Evolutionary conservation across 2,329 filamentous ascomycete genomes (phyloP), one percentile per base, ranked within the genome.

Genomic region (Colletotrichum salicis): DNA sequence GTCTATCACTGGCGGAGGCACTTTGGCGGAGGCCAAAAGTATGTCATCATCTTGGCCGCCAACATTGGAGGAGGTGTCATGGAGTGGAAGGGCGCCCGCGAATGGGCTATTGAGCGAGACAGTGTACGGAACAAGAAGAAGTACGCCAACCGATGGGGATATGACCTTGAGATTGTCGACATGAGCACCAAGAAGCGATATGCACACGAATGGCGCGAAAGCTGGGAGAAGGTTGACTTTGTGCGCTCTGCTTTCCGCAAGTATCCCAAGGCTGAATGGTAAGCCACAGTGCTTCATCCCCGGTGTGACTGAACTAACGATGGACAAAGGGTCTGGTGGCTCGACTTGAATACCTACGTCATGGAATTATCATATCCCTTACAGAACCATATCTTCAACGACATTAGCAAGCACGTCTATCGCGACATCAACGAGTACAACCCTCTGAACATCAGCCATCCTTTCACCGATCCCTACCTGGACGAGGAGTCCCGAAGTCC

Each of bases 131-230:
- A 99, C 84, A 99, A 99, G 86, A 92, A 93, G 80, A 93, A 92
- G 78, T 99, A 99, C 79, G 92, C 91, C 2, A 87, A 90, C 41
- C 89, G 88, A 80, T 98, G 96, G 95, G 96, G 96, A 15, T 98
- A 99, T 81, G 93, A 98, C 73, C 86, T 99, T 70, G 96, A 99
- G 81, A 93, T 98, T 79, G 94, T 97, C 76, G 97, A 99, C 81
- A 97, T 99, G 95, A 96, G 95, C 84, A 97, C 95, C 65, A 97
- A 98, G 88, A 98, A 98, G 85, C 91, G 95, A 75, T 99, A 99
- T 80, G 96, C 96, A 33, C 96, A 99, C 83, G 96, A 99, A 83
- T 99, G 96, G 96, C 90, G 96, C 78, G 96, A 99, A 84, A 97
- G 96, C 81, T 99, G 96, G 96, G 96, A 99, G 84, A 99, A 98